Percentiles rank a stretch among this genome's conserved stretches.
phyloP scores from a whole-genome alignment of 192 early-diverging fungal genomes.

The Chytriomyces hyalinus region DNA sequence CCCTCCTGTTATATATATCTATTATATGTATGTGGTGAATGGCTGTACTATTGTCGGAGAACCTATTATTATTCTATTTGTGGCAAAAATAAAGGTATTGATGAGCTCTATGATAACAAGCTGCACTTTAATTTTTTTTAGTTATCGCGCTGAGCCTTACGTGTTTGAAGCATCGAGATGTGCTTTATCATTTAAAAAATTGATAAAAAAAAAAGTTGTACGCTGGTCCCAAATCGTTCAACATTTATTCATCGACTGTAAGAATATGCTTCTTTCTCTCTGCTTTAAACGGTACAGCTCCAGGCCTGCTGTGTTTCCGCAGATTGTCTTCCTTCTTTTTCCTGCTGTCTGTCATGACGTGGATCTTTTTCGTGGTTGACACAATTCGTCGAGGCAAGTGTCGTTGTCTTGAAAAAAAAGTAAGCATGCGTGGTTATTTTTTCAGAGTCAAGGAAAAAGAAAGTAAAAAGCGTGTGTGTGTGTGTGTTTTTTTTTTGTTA shows the following conservation, averaged over 20 bases:
- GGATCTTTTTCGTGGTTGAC: slow-evolving; percentile 78
- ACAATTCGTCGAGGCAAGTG: slow-evolving; percentile 84
- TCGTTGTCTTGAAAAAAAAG: slow-evolving; percentile 70
- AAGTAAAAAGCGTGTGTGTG: neutral
- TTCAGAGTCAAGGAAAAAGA: neutral
- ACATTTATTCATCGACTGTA: slow-evolving; percentile 45
- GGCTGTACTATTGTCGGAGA: neutral
- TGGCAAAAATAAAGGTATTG: neutral
- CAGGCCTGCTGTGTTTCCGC: slow-evolving; percentile 81
- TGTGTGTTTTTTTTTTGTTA: neutral
- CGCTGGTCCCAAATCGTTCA: neutral
- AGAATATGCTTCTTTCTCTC: slow-evolving; percentile 64
- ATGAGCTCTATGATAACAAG: neutral
- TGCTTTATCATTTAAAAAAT: neutral
- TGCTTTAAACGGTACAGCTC: slow-evolving; percentile 49
- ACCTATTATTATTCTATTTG: neutral
- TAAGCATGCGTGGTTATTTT: neutral
- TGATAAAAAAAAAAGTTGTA: neutral
- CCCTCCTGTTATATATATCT: no score
- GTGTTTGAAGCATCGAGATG: neutral
- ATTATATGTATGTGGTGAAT: no score
- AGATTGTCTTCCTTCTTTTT: slow-evolving; percentile 90
- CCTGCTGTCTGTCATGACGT: slow-evolving; percentile 76
- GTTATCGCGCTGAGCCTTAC: no score
- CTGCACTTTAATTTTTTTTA: neutral